Percentiles rank a stretch among this genome's conserved stretches.
phyloP scores from a whole-genome alignment of 768 basidiomycete species.

The Lactarius pseudohatsudake region DNA sequence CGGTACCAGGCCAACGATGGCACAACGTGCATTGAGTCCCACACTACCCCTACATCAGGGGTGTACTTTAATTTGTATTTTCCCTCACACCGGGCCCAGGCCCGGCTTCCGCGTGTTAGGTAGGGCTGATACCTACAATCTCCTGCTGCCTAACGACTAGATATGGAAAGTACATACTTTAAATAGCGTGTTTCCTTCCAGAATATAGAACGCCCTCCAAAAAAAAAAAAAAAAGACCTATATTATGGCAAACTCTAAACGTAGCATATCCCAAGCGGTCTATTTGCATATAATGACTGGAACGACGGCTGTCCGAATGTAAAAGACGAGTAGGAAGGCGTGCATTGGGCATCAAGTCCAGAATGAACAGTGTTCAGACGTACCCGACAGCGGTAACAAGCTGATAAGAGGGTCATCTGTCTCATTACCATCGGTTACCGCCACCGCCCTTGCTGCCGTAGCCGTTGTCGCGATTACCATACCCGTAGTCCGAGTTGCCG shows the following conservation, averaged over 20 bases:
- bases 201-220: too few relatives aligned
- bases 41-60: too few relatives aligned
- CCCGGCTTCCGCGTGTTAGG: too few relatives aligned
- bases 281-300: constrained; percentile 20
- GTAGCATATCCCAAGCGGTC: constrained; percentile 20
- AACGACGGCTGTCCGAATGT: constrained; percentile 5
- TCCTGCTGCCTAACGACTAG: too few relatives aligned
- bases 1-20: too few relatives aligned
- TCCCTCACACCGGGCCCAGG: too few relatives aligned
- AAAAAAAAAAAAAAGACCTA: too few relatives aligned
- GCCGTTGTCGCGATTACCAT: constrained; percentile 44
- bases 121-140: too few relatives aligned
- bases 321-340: constrained; percentile 3
- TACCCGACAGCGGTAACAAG: constrained; percentile 5
- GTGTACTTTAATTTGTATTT: too few relatives aligned
- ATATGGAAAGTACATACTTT: too few relatives aligned
- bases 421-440: constrained; percentile 37
- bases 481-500: constrained; percentile 46
- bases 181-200: too few relatives aligned
- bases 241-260: constrained; percentile 24
- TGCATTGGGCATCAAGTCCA: not conserved
- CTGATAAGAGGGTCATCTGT: not conserved
- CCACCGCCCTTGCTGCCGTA: constrained; percentile 35
- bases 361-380: not conserved
- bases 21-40: too few relatives aligned